Evolutionary conservation across 164 flowering plant genomes (phyloP).

Genomic region (Stephania cephalantha): DNA sequence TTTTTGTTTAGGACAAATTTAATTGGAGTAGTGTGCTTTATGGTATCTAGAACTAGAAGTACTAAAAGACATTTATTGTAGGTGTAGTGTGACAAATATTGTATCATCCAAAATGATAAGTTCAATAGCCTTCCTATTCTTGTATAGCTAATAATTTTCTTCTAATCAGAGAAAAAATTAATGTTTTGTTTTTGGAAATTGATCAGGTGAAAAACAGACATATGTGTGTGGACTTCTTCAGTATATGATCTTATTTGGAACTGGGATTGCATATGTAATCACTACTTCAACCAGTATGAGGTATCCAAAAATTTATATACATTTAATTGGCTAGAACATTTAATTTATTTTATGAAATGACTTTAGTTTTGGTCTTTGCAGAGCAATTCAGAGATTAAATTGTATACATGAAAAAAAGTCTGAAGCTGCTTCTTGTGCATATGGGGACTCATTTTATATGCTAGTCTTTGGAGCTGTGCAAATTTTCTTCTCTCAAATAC

Average conservation of each 20-base stretch:
- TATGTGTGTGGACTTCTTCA: slow-evolving; percentile 46
- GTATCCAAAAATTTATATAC: slow-evolving; percentile 10
- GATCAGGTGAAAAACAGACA: slow-evolving; percentile 30
- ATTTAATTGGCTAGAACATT: no score
- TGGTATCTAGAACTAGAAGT: no score
- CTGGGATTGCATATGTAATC: slow-evolving; percentile 31
- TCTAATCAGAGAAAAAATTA: no score
- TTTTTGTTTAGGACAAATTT: no score
- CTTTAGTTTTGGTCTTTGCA: slow-evolving; percentile 20
- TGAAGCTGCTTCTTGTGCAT: slow-evolving; percentile 49
- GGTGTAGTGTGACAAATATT: no score
- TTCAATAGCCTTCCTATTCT: no score
- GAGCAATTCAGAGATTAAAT: slow-evolving; percentile 68
- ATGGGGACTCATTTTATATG: slow-evolving; percentile 42
- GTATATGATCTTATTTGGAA: slow-evolving; percentile 33
- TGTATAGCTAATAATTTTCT: no score
- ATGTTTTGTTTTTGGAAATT: slow-evolving; percentile 8
- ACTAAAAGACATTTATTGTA: no score
- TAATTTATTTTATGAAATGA: no score
- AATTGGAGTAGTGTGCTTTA: no score
- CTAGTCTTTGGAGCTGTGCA: slow-evolving; percentile 59
- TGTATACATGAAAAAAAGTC: slow-evolving; percentile 68
- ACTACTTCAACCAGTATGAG: slow-evolving; percentile 36
- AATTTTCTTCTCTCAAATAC: slow-evolving; percentile 61
- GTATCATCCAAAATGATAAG: no score